phyloP scores from a whole-genome alignment of 1,139 yeast species.

The Pichia norvegensis region DNA sequence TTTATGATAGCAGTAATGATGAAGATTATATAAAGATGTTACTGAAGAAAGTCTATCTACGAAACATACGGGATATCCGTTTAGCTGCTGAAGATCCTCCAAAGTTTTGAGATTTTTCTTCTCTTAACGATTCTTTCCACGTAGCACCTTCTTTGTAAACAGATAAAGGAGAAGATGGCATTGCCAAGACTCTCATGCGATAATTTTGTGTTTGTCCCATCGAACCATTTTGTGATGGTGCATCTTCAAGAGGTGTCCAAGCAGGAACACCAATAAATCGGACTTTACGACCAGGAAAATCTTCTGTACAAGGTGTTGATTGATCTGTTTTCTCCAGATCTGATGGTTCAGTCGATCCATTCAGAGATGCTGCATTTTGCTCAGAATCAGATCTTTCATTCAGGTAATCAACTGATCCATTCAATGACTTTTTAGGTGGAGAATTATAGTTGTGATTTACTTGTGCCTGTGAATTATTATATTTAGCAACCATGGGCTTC shows the following conservation, averaged over 20 bases:
- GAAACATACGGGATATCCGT: conserved; percentile 11
- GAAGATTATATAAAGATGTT: too few species aligned
- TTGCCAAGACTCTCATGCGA: background rate
- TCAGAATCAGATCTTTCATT: background rate
- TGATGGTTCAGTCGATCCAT: background rate
- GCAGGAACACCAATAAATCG: background rate
- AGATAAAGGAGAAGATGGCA: conserved; percentile 1
- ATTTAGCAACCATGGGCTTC: conserved; percentile 16
- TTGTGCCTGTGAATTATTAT: background rate
- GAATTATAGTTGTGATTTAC: background rate
- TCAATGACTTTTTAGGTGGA: background rate
- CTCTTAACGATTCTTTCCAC: conserved; percentile 25
- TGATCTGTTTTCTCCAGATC: background rate
- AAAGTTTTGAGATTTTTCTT: background rate
- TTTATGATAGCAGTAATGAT: too few species aligned
- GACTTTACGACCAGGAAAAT: background rate
- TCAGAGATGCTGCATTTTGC: background rate
- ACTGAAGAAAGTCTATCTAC: conserved; percentile 1
- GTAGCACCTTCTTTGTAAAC: conserved; percentile 14
- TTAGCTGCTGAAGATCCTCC: conserved; percentile 3
- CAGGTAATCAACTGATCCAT: background rate
- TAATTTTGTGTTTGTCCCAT: background rate
- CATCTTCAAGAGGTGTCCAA: conserved; percentile 8
- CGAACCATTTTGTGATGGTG: background rate
- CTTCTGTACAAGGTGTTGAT: background rate